Base-by-base conservation (phyloP, 2,329 filamentous ascomycete genomes). In the Aquanectria penicillioides region DNA sequence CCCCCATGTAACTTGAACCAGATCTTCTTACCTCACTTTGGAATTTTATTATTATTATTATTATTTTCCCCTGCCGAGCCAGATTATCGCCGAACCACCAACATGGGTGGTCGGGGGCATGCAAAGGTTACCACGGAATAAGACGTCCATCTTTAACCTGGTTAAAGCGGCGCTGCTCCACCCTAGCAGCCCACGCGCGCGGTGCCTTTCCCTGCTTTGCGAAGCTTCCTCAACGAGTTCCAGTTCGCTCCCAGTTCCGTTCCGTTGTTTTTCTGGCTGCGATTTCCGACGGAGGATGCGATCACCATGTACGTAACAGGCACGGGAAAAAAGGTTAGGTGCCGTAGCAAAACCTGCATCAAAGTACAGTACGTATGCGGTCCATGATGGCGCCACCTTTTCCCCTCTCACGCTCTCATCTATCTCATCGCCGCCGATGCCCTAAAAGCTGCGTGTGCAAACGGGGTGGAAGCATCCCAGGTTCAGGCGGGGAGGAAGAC, bases 141-240 rank as follows among this genome's bases (percentile, higher is more conserved):
- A n/a, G n/a, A n/a, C n/a, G n/a, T n/a, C n/a, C n/a, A n/a, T n/a
- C n/a, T n/a, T n/a, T n/a, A n/a, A n/a, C n/a, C 33, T 20, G 17
- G 10, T 18, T 47, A 57, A 57, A 57, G 55, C 47, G 33, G 41
- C 40, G 40, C 25, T 26, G 40, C 40, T 48, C 48, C 55, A 50
- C 53, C 15, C 29, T 13, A 36, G 25, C 48, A 36, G 23, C n/a
- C n/a, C n/a, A n/a, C n/a, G n/a, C 22, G 17, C 18, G 52, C 36
- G 37, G 38, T 46, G 46, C 22, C 29, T 29, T 50, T 15, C 29
- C 31, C 36, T 36, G 22, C 46, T 26, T 37, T 15, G 17, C n/a
- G 37, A 47, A 51, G 52, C 48, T 44, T 57, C 49, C 63, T 68
- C 67, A 69, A 69, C 67, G 49, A 68, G 65, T 68, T 68, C 66